Base-by-base conservation (phyloP, 202 grass and related monocot species). In the Hordeum pubiflorum region DNA sequence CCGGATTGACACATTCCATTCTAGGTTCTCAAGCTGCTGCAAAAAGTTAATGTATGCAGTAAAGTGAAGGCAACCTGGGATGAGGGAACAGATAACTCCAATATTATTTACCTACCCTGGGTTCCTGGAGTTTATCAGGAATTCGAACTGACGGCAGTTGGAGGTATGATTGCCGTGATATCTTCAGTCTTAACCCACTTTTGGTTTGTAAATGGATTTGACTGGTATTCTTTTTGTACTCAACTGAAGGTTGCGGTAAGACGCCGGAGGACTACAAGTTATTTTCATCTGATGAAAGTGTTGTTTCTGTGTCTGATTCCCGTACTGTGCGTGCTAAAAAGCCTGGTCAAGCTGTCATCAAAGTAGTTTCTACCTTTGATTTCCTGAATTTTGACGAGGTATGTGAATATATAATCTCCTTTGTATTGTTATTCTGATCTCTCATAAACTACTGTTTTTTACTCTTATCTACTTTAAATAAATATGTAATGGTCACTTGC, bases 1-100 rank as follows among this genome's bases (percentile, higher is more conserved):
- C 40, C 8, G 87, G 58, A 83, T 87, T 62, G 9, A 17, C 10
- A 15, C 44, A 75, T 86, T 59, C 29, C 66, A 82, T 87, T 75
- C 21, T 87, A 98, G 96, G 88, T 90, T 88, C 88, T 98, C 37
- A 82, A 89, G 66, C 82, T 91, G 70, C 74, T 85, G 58, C 96
- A 98, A 82, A 87, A 95, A 85, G 74, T 98, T 87, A 93, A 95
- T 79, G 96, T 98, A 46, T 98, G 96, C 75, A 86, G 69, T 74
- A 95, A 93, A 89, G 92, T 98, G 33, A 89, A 93, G 69, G 69
- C 91, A 78, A 86, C 82, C 50, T 93, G 91, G 84, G 90, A 86
- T 75, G 84, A 81, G 66, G 64, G 52, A 80, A 82, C 58, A n/a
- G 80, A 88, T 31, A 82, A 82, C 62, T 90, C 83, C 39, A 86